Evolutionary conservation across 140 eudicot genomes (phyloP).

Genomic region (Stevia rebaudiana): DNA sequence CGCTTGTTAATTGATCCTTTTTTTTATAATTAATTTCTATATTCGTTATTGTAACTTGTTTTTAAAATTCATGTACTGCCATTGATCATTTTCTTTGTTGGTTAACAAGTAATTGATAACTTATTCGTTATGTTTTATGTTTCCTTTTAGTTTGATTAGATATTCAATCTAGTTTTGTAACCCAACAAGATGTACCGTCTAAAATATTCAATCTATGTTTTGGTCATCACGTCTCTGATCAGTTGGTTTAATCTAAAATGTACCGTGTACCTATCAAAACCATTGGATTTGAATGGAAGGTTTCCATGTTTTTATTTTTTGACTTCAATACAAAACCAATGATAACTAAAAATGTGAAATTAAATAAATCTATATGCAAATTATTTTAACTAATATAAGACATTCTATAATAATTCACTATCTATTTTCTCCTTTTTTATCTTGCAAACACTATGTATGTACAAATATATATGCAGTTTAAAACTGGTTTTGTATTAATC

Average conservation of each 20-base stretch:
- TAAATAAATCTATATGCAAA: not conserved
- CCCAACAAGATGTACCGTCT: not conserved
- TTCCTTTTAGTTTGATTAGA: constrained; percentile 2
- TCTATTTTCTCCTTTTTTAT: not conserved
- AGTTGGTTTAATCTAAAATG: too few species aligned
- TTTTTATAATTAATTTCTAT: not conserved
- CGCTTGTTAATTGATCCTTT: constrained; percentile 32
- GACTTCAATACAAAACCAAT: not conserved
- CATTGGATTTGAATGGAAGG: too few species aligned
- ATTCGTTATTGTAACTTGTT: constrained; percentile 25
- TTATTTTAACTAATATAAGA: too few species aligned
- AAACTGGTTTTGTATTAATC: too few species aligned
- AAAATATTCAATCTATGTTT: too few species aligned
- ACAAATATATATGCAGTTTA: not conserved
- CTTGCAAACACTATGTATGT: not conserved
- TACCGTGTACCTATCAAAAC: too few species aligned
- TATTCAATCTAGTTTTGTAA: constrained; percentile 8
- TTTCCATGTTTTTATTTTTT: too few species aligned
- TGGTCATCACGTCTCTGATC: constrained; percentile 2
- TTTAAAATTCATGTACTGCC: constrained; percentile 14
- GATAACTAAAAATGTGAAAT: not conserved
- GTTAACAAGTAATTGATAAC: constrained; percentile 28
- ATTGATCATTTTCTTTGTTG: constrained; percentile 19
- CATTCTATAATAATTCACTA: not conserved
- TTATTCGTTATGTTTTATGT: not conserved